Conservation (phyloP, 2,329 filamentous ascomycete species). For the Penicillium sp. region DNA sequence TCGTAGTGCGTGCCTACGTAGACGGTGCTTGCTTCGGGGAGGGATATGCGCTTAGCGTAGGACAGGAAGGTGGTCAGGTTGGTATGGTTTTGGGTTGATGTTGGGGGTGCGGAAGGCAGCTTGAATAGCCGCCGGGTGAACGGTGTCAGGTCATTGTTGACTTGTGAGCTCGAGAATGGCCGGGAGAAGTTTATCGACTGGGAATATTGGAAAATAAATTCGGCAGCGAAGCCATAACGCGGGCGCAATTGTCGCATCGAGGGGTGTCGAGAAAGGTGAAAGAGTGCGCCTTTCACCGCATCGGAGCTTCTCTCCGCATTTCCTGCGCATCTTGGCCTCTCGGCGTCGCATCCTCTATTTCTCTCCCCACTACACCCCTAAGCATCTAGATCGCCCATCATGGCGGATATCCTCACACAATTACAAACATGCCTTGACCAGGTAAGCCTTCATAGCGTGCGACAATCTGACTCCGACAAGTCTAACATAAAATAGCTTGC, state of each 20-base stretch:
- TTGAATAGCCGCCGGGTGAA: slow-evolving; percentile 38
- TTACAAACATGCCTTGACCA: slow-evolving; percentile 53
- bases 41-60: slow-evolving; percentile 38
- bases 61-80: slow-evolving; percentile 41
- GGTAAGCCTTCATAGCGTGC: slow-evolving; percentile 23
- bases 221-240: slow-evolving; percentile 13
- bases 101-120: slow-evolving; percentile 33
- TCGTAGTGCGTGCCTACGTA: slow-evolving; percentile 49
- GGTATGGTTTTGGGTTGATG: slow-evolving; percentile 36
- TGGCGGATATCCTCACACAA: slow-evolving; percentile 51
- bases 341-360: slow-evolving; percentile 4
- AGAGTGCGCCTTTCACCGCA: slow-evolving; percentile 19
- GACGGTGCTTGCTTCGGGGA: slow-evolving; percentile 38
- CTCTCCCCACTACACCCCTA: background rate
- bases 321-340: slow-evolving; percentile 2
- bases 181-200: background rate
- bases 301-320: slow-evolving; percentile 25
- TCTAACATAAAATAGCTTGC: slow-evolving; percentile 37
- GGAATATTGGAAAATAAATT: background rate
- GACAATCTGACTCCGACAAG: background rate
- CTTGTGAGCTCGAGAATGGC: slow-evolving; percentile 13
- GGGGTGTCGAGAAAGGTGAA: slow-evolving; percentile 12
- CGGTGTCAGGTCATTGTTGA: slow-evolving; percentile 19
- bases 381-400: slow-evolving; percentile 14
- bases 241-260: slow-evolving; percentile 20